These are phyloP conservation scores for Apiospora saccharicola DNA, from an alignment of 2,329 filamentous ascomycete species.

Conservation along the genomic window DNA sequence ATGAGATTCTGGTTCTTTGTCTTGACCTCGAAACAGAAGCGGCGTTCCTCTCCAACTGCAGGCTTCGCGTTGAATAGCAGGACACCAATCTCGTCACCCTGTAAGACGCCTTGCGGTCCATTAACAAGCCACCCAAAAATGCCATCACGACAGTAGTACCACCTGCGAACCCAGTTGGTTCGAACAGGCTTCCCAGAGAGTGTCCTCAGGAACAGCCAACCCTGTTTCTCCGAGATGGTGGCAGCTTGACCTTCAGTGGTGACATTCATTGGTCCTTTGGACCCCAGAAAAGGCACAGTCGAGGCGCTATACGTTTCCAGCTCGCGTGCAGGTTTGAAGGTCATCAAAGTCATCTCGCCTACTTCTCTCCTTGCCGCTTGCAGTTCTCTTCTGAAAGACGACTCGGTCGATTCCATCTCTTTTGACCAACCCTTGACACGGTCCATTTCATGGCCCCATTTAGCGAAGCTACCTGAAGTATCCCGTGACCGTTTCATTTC, in stretches of 20 bases:
- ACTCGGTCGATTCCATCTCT: slow-evolving; percentile 92
- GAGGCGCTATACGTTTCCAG: slow-evolving; percentile 91
- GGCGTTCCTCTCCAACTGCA: slow-evolving; percentile 88
- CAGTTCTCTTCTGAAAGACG: slow-evolving; percentile 82
- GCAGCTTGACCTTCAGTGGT: slow-evolving; percentile 60
- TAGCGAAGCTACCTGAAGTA: slow-evolving; percentile 67
- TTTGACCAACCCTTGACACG: slow-evolving; percentile 90
- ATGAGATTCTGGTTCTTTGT: slow-evolving; percentile 92
- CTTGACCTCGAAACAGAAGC: slow-evolving; percentile 98
- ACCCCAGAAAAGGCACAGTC: slow-evolving; percentile 87
- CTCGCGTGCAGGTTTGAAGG: slow-evolving; percentile 84
- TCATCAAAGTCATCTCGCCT: slow-evolving; percentile 75
- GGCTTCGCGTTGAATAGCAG: slow-evolving; percentile 92
- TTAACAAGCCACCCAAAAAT: slow-evolving; percentile 96
- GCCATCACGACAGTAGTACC: slow-evolving; percentile 95
- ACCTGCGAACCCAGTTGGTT: slow-evolving; percentile 88
- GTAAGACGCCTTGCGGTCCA: slow-evolving; percentile 84
- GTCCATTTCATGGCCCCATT: slow-evolving; percentile 83
- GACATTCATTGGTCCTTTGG: slow-evolving; percentile 69
- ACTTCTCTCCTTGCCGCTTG: slow-evolving; percentile 81
- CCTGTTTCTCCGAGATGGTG: slow-evolving; percentile 81
- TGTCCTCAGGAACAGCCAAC: slow-evolving; percentile 88
- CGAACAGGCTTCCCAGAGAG: slow-evolving; percentile 87
- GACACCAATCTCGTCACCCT: slow-evolving; percentile 95
- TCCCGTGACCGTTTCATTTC: slow-evolving; percentile 81